Evolutionary conservation across 2,329 filamentous ascomycete genomes (phyloP).

Genomic region (Venturia pyrina): DNA sequence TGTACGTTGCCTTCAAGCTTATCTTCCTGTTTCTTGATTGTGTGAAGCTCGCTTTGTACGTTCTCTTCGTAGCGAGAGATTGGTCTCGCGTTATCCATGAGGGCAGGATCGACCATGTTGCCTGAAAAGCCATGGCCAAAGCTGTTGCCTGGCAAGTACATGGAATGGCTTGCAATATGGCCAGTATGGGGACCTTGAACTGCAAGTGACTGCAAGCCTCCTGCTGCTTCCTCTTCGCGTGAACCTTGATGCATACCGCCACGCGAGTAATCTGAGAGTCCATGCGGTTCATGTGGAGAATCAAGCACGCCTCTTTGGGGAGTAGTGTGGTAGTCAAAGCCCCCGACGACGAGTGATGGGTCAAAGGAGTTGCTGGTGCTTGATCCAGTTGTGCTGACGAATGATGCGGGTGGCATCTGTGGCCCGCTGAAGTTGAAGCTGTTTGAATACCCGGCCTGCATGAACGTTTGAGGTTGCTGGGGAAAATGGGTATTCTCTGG

Average conservation of each 20-base stretch:
- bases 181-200: background rate
- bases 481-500: background rate
- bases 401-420: background rate
- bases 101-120: background rate
- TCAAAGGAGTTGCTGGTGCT: background rate
- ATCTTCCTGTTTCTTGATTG: background rate
- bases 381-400: background rate
- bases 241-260: background rate
- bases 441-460: background rate
- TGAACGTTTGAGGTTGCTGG: background rate
- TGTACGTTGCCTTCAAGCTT: background rate
- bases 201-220: background rate
- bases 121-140: background rate
- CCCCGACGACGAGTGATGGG: background rate
- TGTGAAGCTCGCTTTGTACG: background rate
- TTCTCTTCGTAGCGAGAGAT: background rate
- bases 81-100: background rate
- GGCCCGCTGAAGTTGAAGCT: background rate
- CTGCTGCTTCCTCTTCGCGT: background rate
- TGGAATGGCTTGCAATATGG: background rate
- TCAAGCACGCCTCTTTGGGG: background rate
- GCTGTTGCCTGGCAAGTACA: background rate
- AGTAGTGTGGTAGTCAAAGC: background rate
- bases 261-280: background rate
- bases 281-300: background rate